Evolutionary conservation across 2,329 filamentous ascomycete genomes (phyloP).

Genomic region (Eutypa lata): DNA sequence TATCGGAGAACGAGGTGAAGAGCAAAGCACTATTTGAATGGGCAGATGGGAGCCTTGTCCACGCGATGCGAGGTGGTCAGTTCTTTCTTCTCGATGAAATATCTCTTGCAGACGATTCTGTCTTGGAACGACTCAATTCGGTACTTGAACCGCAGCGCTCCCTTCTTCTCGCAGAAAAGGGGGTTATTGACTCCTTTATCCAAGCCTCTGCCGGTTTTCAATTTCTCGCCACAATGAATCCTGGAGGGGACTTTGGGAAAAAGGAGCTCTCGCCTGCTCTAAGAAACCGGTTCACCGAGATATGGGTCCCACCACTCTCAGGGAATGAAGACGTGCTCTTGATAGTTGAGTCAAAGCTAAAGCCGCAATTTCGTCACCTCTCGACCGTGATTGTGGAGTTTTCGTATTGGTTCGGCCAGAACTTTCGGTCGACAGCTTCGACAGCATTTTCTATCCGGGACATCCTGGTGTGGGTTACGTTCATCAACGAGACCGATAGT

Average conservation of each 20-base stretch:
- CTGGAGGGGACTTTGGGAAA: constrained; percentile 97
- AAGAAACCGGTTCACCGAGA: constrained; percentile 95
- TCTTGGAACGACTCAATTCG: constrained; percentile 92
- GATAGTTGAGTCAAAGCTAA: constrained; percentile 78
- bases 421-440: constrained; percentile 71
- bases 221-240: constrained; percentile 98
- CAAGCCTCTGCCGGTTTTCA: constrained; percentile 78
- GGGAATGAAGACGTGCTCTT: constrained; percentile 82
- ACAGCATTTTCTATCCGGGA: constrained; percentile 88
- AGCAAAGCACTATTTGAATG: constrained; percentile 91
- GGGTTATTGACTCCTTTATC: constrained; percentile 76
- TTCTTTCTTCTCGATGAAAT: constrained; percentile 97
- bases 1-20: constrained; percentile 52
- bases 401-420: constrained; percentile 86
- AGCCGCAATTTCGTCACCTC: constrained; percentile 49
- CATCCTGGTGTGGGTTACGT: constrained; percentile 88
- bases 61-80: constrained; percentile 85
- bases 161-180: constrained; percentile 90
- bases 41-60: constrained; percentile 89
- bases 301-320: constrained; percentile 91
- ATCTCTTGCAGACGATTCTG: constrained; percentile 94
- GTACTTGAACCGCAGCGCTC: constrained; percentile 87
- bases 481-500: constrained; percentile 68
- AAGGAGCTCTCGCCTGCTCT: constrained; percentile 93
- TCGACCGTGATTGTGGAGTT: constrained; percentile 77